Conservation (phyloP, 192 early-diverging fungal genomes). For the Entomortierella parvispora region DNA sequence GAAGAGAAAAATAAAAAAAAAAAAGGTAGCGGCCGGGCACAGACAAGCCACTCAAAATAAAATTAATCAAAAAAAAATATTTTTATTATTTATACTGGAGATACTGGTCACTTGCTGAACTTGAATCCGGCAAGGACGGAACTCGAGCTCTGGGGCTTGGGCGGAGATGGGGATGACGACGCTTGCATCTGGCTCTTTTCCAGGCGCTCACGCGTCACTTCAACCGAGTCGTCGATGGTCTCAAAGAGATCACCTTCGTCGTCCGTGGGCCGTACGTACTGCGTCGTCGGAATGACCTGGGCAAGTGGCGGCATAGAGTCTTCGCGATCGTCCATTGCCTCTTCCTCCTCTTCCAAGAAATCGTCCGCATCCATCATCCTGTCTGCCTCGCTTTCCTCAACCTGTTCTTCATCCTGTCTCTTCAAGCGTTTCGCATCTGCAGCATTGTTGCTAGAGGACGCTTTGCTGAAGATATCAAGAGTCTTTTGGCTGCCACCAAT, state of each 20-base stretch:
- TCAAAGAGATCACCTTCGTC: conserved; percentile 10
- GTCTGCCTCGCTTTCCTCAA: conserved; percentile 8
- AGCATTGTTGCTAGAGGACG: background rate
- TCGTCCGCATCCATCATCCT: conserved; percentile 43
- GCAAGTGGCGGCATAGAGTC: conserved; percentile 9
- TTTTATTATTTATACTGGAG: background rate
- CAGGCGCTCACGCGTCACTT: conserved; percentile 33
- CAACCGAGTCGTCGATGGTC: conserved; percentile 31
- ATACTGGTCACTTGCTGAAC: conserved; percentile 17
- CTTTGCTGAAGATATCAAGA: conserved; percentile 24
- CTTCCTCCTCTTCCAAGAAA: conserved; percentile 28
- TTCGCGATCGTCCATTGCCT: conserved; percentile 6
- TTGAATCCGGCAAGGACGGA: conserved; percentile 45
- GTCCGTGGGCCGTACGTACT: background rate
- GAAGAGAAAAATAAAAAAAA: background rate
- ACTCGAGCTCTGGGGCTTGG: background rate
- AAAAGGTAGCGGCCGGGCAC: too few species aligned
- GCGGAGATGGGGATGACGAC: conserved; percentile 10
- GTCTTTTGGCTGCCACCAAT: conserved; percentile 29
- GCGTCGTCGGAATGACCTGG: conserved; percentile 30
- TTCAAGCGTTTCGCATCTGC: conserved; percentile 35
- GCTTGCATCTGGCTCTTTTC: conserved; percentile 32
- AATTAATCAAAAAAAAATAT: too few species aligned
- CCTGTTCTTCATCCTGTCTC: conserved; percentile 9
- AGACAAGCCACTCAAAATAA: too few species aligned